These are phyloP conservation scores for Cystobasidiopsis lactophilus DNA, from an alignment of 768 basidiomycete species.

Conservation along the genomic window DNA sequence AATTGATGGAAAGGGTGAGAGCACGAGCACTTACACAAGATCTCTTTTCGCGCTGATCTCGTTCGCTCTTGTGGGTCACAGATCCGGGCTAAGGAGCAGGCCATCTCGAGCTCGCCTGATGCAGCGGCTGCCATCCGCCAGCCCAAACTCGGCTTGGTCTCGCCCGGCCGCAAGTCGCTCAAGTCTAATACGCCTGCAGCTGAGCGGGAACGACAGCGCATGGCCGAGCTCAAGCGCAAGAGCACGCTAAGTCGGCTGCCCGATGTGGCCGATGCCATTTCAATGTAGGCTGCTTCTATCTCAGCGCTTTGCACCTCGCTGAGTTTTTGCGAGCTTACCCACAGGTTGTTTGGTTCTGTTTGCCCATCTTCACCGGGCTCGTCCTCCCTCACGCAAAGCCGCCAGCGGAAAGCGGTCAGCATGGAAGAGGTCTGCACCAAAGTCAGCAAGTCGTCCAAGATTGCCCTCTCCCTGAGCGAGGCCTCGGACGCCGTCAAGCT, in stretches of 20 bases:
- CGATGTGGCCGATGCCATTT: slow-evolving; percentile 13
- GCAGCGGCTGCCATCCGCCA: neutral
- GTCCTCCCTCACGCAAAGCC: neutral
- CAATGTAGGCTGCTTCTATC: slow-evolving; percentile 3
- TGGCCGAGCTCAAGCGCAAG: slow-evolving; percentile 10
- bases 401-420: neutral
- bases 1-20: neutral
- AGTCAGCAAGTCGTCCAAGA: slow-evolving; percentile 13
- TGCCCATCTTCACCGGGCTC: neutral
- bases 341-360: neutral
- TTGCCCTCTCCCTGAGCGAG: slow-evolving; percentile 11
- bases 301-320: neutral
- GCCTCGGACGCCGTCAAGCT: slow-evolving; percentile 8
- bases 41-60: neutral
- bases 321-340: neutral
- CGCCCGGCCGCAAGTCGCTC: slow-evolving; percentile 11
- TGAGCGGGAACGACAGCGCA: neutral
- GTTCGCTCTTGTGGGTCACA: too few species aligned
- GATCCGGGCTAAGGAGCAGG: slow-evolving; percentile 14
- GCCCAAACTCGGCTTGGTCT: slow-evolving; percentile 5
- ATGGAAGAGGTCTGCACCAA: slow-evolving; percentile 12
- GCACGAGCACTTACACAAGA: neutral
- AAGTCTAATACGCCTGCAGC: slow-evolving; percentile 1
- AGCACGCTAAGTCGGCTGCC: slow-evolving; percentile 14
- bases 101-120: slow-evolving; percentile 4